Evolutionary conservation across 805 yeast genomes (phyloP).

Genomic region (Saccharomyces kudriavzevii): DNA sequence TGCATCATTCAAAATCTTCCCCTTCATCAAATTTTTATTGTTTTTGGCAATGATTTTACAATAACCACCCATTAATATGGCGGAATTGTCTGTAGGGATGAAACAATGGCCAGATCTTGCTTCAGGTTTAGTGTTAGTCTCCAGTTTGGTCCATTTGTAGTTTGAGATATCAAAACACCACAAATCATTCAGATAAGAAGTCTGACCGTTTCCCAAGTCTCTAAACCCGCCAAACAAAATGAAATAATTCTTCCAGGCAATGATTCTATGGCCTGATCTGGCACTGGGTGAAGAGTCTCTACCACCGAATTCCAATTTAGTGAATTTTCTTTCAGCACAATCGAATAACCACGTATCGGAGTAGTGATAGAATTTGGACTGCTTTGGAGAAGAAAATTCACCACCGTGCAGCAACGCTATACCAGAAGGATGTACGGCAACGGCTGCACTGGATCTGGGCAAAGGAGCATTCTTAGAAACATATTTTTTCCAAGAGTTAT

Average conservation of each 20-base stretch:
- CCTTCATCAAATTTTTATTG: constrained; percentile 78
- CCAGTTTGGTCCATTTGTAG: constrained; percentile 86
- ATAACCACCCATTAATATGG: constrained; percentile 86
- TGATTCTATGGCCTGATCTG: constrained; percentile 86
- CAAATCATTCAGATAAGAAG: constrained; percentile 75
- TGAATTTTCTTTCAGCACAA: constrained; percentile 79
- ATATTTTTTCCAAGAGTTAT: constrained; percentile 71
- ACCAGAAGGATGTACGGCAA: constrained; percentile 90
- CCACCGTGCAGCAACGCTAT: constrained; percentile 86
- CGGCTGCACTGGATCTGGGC: constrained; percentile 88
- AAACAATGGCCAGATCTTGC: constrained; percentile 91
- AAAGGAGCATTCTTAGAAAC: constrained; percentile 82
- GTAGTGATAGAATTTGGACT: constrained; percentile 88
- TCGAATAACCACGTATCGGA: constrained; percentile 95
- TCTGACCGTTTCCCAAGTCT: constrained; percentile 66
- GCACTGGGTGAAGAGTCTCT: constrained; percentile 68
- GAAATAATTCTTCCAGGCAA: constrained; percentile 85
- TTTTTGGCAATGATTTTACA: constrained; percentile 72
- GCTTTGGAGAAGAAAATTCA: constrained; percentile 94
- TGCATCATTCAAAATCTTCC: constrained; percentile 77
- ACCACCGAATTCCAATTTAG: constrained; percentile 51
- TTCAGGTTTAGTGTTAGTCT: constrained; percentile 84
- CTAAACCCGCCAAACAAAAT: constrained; percentile 87
- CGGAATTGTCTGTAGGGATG: constrained; percentile 73
- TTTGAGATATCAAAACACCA: constrained; percentile 90